phyloP scores from a whole-genome alignment of 1,284 basidiomycete genomes.

The Pisolithus thermaeus region DNA sequence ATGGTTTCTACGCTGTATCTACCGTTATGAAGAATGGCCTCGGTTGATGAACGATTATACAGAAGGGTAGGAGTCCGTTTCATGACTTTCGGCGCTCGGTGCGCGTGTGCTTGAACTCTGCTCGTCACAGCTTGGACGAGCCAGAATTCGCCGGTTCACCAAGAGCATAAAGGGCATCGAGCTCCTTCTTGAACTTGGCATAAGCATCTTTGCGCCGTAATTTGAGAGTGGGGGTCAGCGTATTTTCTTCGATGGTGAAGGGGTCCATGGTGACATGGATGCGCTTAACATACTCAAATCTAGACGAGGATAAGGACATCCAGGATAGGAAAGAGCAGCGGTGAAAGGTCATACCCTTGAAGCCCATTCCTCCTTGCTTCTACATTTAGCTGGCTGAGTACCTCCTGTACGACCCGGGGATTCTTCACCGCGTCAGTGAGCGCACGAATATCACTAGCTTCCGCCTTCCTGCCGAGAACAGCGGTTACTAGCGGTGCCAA shows the following conservation, averaged over 20 bases:
- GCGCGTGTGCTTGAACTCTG: neutral
- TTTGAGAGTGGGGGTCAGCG: constrained; percentile 84
- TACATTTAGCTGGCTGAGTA: constrained; percentile 54
- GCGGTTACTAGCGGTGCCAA: constrained; percentile 55
- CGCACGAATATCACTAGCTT: constrained; percentile 45
- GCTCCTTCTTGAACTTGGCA: constrained; percentile 56
- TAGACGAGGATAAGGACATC: constrained; percentile 24
- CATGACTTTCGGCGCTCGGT: no score
- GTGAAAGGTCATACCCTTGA: constrained; percentile 58
- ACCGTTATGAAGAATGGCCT: no score
- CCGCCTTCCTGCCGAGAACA: constrained; percentile 49
- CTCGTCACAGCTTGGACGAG: constrained; percentile 18
- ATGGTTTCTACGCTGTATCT: no score
- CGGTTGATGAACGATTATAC: no score
- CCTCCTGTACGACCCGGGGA: constrained; percentile 54
- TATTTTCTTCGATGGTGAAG: constrained; percentile 75
- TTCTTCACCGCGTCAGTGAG: constrained; percentile 61
- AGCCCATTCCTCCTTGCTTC: constrained; percentile 61
- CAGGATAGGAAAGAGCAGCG: neutral
- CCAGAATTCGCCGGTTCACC: constrained; percentile 42
- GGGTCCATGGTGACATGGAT: constrained; percentile 67
- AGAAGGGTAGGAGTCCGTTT: no score
- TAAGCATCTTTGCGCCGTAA: constrained; percentile 74
- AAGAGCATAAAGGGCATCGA: constrained; percentile 62
- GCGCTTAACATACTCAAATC: constrained; percentile 80